Evolutionary conservation across 192 early-diverging fungal species (phyloP).

Genomic region (Coemansia sp.): DNA sequence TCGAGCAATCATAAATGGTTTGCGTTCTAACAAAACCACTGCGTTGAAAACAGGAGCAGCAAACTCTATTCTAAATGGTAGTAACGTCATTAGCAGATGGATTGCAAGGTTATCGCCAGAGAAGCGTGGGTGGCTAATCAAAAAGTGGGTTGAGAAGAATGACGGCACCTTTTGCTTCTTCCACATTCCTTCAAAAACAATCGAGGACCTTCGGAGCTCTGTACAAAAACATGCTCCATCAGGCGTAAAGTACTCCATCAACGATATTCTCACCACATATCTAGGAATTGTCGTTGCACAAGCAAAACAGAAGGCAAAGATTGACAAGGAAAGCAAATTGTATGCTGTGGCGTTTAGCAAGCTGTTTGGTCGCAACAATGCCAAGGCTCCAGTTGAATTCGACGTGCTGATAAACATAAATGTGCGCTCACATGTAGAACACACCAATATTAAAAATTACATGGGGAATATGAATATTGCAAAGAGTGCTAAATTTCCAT

Average conservation of each 20-base stretch:
- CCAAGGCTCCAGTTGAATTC: neutral
- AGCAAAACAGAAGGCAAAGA: too few species aligned
- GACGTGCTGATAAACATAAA: neutral
- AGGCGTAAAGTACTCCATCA: too few species aligned
- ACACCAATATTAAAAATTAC: neutral
- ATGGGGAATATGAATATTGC: neutral
- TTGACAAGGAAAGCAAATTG: neutral
- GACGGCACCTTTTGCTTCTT: neutral
- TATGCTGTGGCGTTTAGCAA: neutral
- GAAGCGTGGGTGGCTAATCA: neutral
- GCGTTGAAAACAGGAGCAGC: neutral
- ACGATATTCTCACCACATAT: too few species aligned
- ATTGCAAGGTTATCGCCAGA: constrained; percentile 20
- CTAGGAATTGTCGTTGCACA: too few species aligned
- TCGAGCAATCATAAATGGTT: neutral
- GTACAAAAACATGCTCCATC: too few species aligned
- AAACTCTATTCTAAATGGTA: neutral
- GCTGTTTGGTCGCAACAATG: neutral
- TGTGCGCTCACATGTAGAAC: neutral
- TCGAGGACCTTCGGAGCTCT: too few species aligned
- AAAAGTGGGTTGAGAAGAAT: neutral
- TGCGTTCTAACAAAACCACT: neutral
- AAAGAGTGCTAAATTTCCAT: neutral
- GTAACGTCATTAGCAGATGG: neutral
- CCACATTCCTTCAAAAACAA: too few species aligned